phyloP scores from a whole-genome alignment of 495 filamentous ascomycete species.

The Daldinia loculata region DNA sequence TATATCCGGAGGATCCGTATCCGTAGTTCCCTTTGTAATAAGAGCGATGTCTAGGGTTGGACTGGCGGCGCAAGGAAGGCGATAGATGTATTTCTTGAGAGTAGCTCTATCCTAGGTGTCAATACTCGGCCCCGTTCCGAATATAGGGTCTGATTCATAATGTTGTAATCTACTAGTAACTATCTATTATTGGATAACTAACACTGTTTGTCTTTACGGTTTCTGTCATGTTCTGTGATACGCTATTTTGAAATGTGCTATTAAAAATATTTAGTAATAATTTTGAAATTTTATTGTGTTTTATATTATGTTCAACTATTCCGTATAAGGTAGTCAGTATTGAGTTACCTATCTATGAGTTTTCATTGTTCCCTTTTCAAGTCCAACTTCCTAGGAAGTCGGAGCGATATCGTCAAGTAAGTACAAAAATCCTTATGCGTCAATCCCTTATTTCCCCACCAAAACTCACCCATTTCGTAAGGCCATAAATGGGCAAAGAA shows the following conservation, averaged over 20 bases:
- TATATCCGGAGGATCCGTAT: conserved; percentile 8
- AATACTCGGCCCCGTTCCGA: conserved; percentile 23
- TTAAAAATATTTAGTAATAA: no score
- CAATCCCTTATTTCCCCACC: no score
- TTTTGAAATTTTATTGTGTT: background rate
- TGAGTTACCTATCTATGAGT: no score
- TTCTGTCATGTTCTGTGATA: background rate
- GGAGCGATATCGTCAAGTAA: no score
- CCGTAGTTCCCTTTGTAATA: conserved; percentile 36
- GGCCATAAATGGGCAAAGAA: no score
- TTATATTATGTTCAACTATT: no score
- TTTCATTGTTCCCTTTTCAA: no score
- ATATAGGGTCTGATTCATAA: conserved; percentile 48
- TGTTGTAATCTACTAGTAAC: conserved; percentile 52
- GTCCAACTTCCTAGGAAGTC: no score
- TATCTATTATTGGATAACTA: conserved; percentile 46
- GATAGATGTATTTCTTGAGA: conserved; percentile 7
- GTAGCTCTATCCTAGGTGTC: conserved; percentile 24
- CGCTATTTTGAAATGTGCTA: no score
- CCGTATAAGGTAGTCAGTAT: no score
- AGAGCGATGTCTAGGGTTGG: conserved; percentile 21
- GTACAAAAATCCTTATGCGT: no score
- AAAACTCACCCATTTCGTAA: no score
- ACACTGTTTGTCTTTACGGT: conserved; percentile 2
- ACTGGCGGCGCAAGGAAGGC: conserved; percentile 29